These are phyloP conservation scores for Marchantia polymorpha DNA, from an alignment of 225 moss, liverwort and hornwort species.

Conservation along the genomic window DNA sequence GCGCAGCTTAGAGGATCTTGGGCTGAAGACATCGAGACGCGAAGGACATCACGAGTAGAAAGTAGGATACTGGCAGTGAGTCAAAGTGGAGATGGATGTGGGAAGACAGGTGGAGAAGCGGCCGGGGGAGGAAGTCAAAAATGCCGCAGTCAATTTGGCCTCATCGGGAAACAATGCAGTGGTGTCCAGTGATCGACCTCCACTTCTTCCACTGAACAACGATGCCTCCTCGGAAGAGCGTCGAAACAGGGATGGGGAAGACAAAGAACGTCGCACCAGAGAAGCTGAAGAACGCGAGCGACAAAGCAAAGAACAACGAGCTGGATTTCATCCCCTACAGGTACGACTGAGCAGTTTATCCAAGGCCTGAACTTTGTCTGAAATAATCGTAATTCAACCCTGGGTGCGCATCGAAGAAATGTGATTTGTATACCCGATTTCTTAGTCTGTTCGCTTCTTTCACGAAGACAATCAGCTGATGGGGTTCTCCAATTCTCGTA, in stretches of 20 bases:
- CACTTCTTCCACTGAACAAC: constrained; percentile 36
- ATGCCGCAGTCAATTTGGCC: constrained; percentile 17
- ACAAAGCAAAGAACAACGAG: constrained; percentile 70
- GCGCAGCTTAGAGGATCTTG: neutral
- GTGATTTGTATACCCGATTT: neutral
- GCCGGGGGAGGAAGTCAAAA: constrained; percentile 35
- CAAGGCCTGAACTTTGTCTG: neutral
- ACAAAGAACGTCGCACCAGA: constrained; percentile 66
- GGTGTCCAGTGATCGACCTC: constrained; percentile 31
- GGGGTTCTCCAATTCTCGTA: neutral
- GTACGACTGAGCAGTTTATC: constrained; percentile 30
- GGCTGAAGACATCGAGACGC: neutral
- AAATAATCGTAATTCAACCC: neutral
- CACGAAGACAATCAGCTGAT: neutral
- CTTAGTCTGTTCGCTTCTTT: neutral
- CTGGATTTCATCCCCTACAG: constrained; percentile 86
- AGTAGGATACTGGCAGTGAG: neutral
- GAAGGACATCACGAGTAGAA: neutral
- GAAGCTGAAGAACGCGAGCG: constrained; percentile 94
- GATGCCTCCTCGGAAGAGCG: constrained; percentile 34
- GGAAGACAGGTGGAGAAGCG: constrained; percentile 32
- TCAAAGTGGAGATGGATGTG: constrained; percentile 20
- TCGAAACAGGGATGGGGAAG: constrained; percentile 48
- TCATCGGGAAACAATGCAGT: constrained; percentile 10
- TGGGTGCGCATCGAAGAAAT: neutral